Base-by-base conservation (phyloP, 1,284 basidiomycete species). In the Wolfiporia cocos region DNA sequence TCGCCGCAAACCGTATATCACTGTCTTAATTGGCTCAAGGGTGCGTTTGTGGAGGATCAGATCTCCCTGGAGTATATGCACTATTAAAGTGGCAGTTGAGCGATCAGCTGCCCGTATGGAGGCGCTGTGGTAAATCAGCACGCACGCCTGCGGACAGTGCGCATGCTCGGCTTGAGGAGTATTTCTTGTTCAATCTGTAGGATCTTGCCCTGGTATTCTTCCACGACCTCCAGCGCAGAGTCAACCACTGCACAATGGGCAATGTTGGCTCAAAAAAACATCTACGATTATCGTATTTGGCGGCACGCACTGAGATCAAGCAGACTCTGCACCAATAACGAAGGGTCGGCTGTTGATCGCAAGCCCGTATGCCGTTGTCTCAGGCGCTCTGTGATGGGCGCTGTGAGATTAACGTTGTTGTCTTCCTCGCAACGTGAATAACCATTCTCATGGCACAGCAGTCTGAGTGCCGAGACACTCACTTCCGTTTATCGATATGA, bases 191-290 rank as follows among this genome's bases (percentile, higher is more conserved):
- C 82, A 39, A 81, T 73, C 53, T 76, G 69, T 36, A 76, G 61
- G 34, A 86, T 76, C 47, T 72, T 76, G 35, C 66, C 58, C 47
- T 82, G 79, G 50, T 81, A 85, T 46, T 73, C 70, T 44, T 85
- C 81, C 28, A 83, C 69, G 15, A 85, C 74, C 54, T 81, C 74
- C n/a, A 85, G 54, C 0, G 78, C 76, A 37, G 72, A 67, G 54
- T 85, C 81, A 12, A 86, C 81, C 34, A 81, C 79, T 81, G 41
- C n/a, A n/a, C n/a, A n/a, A n/a, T n/a, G n/a, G n/a, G n/a, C n/a
- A n/a, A n/a, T n/a, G n/a, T 3, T 4, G 1, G 4, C 36, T 14
- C 3, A 11, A n/a, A 6, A 15, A 28, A 9, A 15, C 17, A 17
- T 33, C 17, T 18, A 33, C 15, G 17, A 18, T 5, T 4, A 4